phyloP scores from a whole-genome alignment of 2,329 filamentous ascomycete genomes.

The Ascochyta clinopodiicola region DNA sequence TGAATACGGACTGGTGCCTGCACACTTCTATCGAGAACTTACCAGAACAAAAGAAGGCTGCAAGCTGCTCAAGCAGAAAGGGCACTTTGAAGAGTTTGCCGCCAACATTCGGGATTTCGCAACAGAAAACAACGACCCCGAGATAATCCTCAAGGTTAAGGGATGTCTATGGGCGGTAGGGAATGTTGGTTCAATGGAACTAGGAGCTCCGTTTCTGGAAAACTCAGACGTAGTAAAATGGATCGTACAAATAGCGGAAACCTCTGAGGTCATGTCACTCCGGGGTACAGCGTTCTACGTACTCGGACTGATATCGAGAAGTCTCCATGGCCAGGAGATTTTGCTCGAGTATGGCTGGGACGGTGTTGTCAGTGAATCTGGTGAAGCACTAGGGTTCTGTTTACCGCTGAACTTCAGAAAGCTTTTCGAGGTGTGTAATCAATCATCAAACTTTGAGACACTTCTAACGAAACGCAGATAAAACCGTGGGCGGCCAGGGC shows the following conservation, averaged over 20 bases:
- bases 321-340: conserved; percentile 90
- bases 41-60: conserved; percentile 93
- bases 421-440: conserved; percentile 71
- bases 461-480: conserved; percentile 41
- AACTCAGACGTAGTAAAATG: conserved; percentile 84
- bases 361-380: conserved; percentile 81
- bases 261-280: conserved; percentile 87
- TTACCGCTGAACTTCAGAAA: conserved; percentile 79
- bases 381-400: conserved; percentile 84
- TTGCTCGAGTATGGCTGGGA: conserved; percentile 92
- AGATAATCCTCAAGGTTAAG: conserved; percentile 91
- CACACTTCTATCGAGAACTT: conserved; percentile 95
- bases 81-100: conserved; percentile 94
- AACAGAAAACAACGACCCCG: conserved; percentile 82
- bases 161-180: conserved; percentile 97
- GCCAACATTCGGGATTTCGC: conserved; percentile 86
- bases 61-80: conserved; percentile 85
- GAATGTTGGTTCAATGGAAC: conserved; percentile 97
- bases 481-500: conserved; percentile 46
- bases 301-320: conserved; percentile 88
- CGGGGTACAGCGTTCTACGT: conserved; percentile 97
- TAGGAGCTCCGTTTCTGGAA: conserved; percentile 92
- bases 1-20: conserved; percentile 74
- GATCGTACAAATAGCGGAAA: conserved; percentile 87
- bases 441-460: neutral